Percentiles rank a stretch among this genome's conserved stretches.
These are phyloP conservation scores for Thalassiosira livingstoniorum DNA, from an alignment of 352 stramenopile genomes.

Conservation along the genomic window DNA sequence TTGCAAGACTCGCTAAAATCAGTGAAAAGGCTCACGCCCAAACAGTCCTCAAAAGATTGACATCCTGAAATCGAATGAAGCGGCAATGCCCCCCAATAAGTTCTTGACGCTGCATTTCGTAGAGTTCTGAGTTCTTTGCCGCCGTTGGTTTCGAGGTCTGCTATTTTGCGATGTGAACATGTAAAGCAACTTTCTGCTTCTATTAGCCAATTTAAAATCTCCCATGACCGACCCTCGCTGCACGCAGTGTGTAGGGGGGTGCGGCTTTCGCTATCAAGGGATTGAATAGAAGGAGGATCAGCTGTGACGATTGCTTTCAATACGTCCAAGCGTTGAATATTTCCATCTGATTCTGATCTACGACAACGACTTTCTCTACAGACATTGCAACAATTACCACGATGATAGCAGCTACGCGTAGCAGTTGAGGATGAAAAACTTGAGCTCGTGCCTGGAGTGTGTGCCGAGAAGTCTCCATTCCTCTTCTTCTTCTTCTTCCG, in stretches of 20 bases:
- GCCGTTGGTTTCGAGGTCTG: too few relatives aligned
- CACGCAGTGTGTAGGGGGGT: constrained; percentile 44
- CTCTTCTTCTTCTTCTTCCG: constrained; percentile 1
- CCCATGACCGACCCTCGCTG: constrained; percentile 23
- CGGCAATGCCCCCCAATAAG: constrained; percentile 31
- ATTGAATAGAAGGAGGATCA: constrained; percentile 29
- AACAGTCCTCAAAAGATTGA: constrained; percentile 32
- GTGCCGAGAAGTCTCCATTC: too few relatives aligned
- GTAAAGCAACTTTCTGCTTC: constrained; percentile 4
- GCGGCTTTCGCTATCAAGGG: constrained; percentile 37
- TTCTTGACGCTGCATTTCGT: constrained; percentile 3
- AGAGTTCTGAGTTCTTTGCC: too few relatives aligned
- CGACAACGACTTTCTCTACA: background rate
- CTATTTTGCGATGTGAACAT: background rate
- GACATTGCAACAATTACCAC: too few relatives aligned
- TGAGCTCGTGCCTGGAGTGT: too few relatives aligned
- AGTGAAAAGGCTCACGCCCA: too few relatives aligned
- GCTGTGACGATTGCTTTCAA: constrained; percentile 31
- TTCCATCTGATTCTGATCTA: background rate
- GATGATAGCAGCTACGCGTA: too few relatives aligned
- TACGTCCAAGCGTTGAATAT: constrained; percentile 30
- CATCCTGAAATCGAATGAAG: constrained; percentile 44
- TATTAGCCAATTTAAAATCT: constrained; percentile 40
- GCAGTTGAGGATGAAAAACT: too few relatives aligned
- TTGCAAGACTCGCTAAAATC: too few relatives aligned